Percentiles rank a stretch among this genome's conserved stretches.
Conservation (phyloP, 2,329 filamentous ascomycete species). For the Neofusicoccum laricinum region DNA sequence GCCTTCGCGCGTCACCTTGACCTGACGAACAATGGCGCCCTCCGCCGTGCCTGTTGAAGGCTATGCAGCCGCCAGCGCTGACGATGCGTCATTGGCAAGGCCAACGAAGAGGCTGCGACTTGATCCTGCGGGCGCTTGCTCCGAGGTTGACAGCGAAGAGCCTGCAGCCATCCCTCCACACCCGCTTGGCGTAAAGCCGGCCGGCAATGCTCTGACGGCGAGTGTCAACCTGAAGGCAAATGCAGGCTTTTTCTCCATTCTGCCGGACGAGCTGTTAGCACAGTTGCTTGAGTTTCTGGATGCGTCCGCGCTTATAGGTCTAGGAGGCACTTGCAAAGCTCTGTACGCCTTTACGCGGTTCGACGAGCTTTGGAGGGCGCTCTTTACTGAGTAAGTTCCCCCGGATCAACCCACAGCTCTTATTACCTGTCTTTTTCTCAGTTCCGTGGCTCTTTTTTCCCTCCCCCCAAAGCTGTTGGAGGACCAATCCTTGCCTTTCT, state of each 20-base stretch:
- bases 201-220: slow-evolving; percentile 75
- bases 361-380: slow-evolving; percentile 84
- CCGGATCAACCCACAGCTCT: too few relatives aligned
- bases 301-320: slow-evolving; percentile 54
- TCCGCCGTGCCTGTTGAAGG: slow-evolving; percentile 17
- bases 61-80: neutral
- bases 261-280: slow-evolving; percentile 80
- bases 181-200: slow-evolving; percentile 79
- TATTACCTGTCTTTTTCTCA: slow-evolving; percentile 10
- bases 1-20: neutral
- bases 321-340: slow-evolving; percentile 80
- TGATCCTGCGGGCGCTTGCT: neutral
- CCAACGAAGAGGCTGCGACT: slow-evolving; percentile 16
- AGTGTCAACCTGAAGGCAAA: slow-evolving; percentile 63
- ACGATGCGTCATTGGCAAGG: slow-evolving; percentile 8
- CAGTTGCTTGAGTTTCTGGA: slow-evolving; percentile 75
- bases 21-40: slow-evolving; percentile 13
- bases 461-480: neutral
- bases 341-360: slow-evolving; percentile 79
- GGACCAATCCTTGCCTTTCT: too few relatives aligned
- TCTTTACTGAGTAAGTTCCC: slow-evolving; percentile 70
- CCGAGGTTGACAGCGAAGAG: slow-evolving; percentile 26
- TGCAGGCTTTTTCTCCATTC: slow-evolving; percentile 62
- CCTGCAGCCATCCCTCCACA: slow-evolving; percentile 68
- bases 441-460: neutral